A percentile compares a stretch with the other conserved stretches of the same genome.
These are phyloP conservation scores for Aspergillus carbonarius DNA, from an alignment of 2,329 filamentous ascomycete species.

Conservation along the genomic window DNA sequence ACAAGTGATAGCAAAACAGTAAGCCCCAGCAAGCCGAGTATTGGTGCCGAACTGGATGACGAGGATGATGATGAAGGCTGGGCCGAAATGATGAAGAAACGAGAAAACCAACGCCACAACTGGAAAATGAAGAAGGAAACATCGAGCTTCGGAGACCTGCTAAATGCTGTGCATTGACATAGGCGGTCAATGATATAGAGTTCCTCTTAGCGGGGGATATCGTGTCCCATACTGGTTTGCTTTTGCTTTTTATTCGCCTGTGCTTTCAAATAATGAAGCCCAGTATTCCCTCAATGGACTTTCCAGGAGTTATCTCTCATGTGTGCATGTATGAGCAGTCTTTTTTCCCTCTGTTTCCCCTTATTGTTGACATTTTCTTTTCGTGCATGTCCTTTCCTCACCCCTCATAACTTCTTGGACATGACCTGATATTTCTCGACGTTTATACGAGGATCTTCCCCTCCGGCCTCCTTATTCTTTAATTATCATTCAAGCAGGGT, in stretches of 20 bases:
- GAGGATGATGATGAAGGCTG: conserved; percentile 52
- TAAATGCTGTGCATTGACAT: conserved; percentile 37
- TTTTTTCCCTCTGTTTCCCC: neutral
- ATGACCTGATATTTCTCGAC: conserved; percentile 1
- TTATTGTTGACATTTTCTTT: neutral
- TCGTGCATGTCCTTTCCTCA: neutral
- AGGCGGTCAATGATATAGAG: neutral
- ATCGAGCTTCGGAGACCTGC: conserved; percentile 36
- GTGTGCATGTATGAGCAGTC: neutral
- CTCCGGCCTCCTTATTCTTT: conserved; percentile 10
- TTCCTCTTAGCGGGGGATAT: neutral
- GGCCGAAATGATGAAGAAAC: conserved; percentile 52
- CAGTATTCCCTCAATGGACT: neutral
- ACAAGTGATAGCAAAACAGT: conserved; percentile 23
- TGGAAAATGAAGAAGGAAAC: conserved; percentile 47
- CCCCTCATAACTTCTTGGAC: conserved; percentile 18
- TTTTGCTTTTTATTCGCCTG: neutral
- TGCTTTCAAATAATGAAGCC: neutral
- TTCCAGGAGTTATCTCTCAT: neutral
- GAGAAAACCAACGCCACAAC: conserved; percentile 49
- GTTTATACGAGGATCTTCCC: conserved; percentile 5
- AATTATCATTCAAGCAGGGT: conserved; percentile 5
- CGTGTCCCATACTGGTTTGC: neutral
- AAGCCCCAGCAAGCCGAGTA: conserved; percentile 17
- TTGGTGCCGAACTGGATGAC: conserved; percentile 35